Evolutionary conservation across 2,329 filamentous ascomycete genomes (phyloP), one percentile per base, ranked within the genome.

Genomic region (Onygenales sp.): DNA sequence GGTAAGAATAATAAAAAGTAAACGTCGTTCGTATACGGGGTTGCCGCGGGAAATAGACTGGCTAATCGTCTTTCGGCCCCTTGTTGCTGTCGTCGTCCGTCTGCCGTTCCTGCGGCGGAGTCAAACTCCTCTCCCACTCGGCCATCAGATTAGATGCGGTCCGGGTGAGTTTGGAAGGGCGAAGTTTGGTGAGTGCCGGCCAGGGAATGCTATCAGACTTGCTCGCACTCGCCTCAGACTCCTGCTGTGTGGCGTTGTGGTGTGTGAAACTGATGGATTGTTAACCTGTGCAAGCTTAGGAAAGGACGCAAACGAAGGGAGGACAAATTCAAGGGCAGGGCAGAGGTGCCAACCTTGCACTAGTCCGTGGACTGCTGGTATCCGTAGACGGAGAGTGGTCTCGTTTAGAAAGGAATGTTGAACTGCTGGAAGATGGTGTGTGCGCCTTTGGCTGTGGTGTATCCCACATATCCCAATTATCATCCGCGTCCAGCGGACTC

Each of bases 61-160:
- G 21, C 21, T 27, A 27, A 27, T 27, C 21, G 21, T 27, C 21
- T 32, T 45, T 33, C 43, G 17, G 21, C 27, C 9, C 21, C 43
- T n/a, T 27, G 21, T 31, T 45, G 9, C 33, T 45, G 21, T 31
- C 32, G 42, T 3, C 34, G 32, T 6, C 34, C 21, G 27, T 11
- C 31, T 39, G 11, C 6, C 27, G 48, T 34, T 52, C 49, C 34
- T 52, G 21, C 4, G 49, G 55, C 33, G 82, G 76, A 2, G 79
- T 82, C 11, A 91, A 73, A 59, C 81, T 87, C 68, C 83, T 88
- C 73, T 97, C 92, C 88, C 89, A 95, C 65, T 95, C 90, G 58
- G 84, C 86, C 82, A 96, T 89, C 54, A 95, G 77, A 57, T 86
- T 87, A 37, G 84, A 87, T n/a, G 91, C 88, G 0, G 88, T 92